Evolutionary conservation across 257 asterid species (phyloP), one percentile per base, ranked within the genome.

Genomic region (Ballota nigra): DNA sequence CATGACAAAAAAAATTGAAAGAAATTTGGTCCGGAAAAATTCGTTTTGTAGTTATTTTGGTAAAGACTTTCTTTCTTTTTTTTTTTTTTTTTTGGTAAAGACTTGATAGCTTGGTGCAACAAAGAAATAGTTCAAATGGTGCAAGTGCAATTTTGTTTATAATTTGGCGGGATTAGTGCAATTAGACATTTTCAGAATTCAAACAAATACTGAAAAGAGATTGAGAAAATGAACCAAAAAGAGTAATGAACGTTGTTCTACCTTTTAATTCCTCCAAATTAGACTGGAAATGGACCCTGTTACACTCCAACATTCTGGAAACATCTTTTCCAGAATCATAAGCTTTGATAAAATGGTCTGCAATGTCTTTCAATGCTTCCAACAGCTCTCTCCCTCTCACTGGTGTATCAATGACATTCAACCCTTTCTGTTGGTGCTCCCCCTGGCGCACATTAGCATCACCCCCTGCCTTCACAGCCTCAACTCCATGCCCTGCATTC

Each of bases 291-390:
- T 85, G 96, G 57, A 91, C 90, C 86, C 91, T 83, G 66, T 89
- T 89, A 51, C 91, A 90, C 83, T 91, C 99, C 67, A 94, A 73
- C 99, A 94, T 91, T 79, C 90, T 91, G 20, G 96, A 85, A 61
- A 94, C 91, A 43, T 87, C 95, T 55, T 91, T 94, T 4, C 97
- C 99, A 78, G 97, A 84, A 80, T 91, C 97, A 84, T 83, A 89
- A 77, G 96, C 99, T 74, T 88, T 81, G 0, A 82, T 20, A 71
- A 94, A 94, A 74, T 88, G 87, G 60, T 91, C 99, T 75, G 88
- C 97, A 67, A 94, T 85, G 66, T 94, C 96, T 47, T 71, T 85
- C 31, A 94, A 75, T 72, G 97, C 97, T 80, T 94, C 99, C 79
- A 94, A 72, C 60, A 94, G 67, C 79, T 94, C 97, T 52, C 99